Conservation (phyloP, 2,329 filamentous ascomycete species). For the Fonsecaea multimorphosa region DNA sequence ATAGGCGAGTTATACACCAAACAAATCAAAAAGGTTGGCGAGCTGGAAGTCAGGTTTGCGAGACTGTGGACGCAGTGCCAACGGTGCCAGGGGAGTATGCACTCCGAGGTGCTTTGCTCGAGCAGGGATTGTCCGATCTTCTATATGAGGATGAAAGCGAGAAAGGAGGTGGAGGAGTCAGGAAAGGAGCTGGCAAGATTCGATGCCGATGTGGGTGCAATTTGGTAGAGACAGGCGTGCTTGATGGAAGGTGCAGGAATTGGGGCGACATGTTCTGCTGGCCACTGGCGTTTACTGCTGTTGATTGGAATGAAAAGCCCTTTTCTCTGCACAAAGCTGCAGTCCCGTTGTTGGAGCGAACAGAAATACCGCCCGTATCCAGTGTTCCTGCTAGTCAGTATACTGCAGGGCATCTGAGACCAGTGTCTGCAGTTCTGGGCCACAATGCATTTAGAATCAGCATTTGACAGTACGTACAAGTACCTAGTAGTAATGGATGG, state of each 20-base stretch:
- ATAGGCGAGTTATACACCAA: slow-evolving; percentile 94
- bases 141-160: slow-evolving; percentile 99
- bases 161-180: slow-evolving; percentile 96
- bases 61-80: slow-evolving; percentile 98
- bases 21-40: slow-evolving; percentile 83
- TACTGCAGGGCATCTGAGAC: not conserved
- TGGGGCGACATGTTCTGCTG: not conserved
- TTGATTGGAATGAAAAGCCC: not conserved
- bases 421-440: not conserved
- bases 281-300: not conserved
- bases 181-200: slow-evolving; percentile 90
- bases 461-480: not conserved
- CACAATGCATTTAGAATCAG: not conserved
- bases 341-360: not conserved
- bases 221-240: slow-evolving; percentile 28
- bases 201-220: slow-evolving; percentile 76
- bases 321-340: not conserved
- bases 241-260: not conserved
- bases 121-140: slow-evolving; percentile 98
- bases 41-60: slow-evolving; percentile 90
- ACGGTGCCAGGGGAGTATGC: slow-evolving; percentile 95
- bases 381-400: not conserved
- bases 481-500: not conserved
- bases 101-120: slow-evolving; percentile 97
- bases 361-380: not conserved